Evolutionary conservation across 106 monocot genomes (phyloP).

Genomic region (Acanthochlamys bracteata): DNA sequence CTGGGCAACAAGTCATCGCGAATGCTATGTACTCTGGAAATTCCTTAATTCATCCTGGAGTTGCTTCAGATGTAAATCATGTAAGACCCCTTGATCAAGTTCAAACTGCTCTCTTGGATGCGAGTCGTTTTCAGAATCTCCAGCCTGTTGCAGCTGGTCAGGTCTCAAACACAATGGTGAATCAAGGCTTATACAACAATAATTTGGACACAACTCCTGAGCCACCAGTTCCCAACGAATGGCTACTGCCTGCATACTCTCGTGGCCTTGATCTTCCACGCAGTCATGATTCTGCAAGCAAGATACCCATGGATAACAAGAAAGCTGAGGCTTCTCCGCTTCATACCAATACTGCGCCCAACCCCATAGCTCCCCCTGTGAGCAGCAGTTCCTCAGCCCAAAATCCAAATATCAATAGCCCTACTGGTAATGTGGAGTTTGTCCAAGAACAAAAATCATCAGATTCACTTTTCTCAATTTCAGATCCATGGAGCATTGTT

Average conservation of each 20-base stretch:
- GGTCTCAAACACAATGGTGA: slow-evolving; percentile 12
- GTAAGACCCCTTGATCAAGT: slow-evolving; percentile 19
- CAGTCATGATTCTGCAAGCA: slow-evolving; percentile 5
- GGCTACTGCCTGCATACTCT: slow-evolving; percentile 10
- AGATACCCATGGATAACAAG: slow-evolving; percentile 8
- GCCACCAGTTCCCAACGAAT: slow-evolving; percentile 11
- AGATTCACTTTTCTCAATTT: slow-evolving; percentile 28
- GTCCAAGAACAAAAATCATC: slow-evolving; percentile 15
- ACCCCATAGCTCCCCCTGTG: slow-evolving; percentile 16
- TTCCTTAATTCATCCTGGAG: slow-evolving; percentile 2
- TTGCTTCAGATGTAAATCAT: slow-evolving; percentile 17
- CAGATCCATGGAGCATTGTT: slow-evolving; percentile 32
- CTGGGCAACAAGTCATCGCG: slow-evolving; percentile 21
- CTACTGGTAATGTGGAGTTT: slow-evolving; percentile 15
- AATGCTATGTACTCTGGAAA: slow-evolving; percentile 16
- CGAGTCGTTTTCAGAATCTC: slow-evolving; percentile 16
- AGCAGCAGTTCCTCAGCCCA: slow-evolving; percentile 10
- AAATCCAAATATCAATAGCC: background rate
- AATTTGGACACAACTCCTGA: slow-evolving; percentile 20
- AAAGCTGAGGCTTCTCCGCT: slow-evolving; percentile 19
- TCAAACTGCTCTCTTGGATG: slow-evolving; percentile 10
- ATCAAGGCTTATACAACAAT: slow-evolving; percentile 10
- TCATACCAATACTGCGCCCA: slow-evolving; percentile 4
- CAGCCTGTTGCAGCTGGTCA: slow-evolving; percentile 22
- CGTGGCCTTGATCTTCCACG: slow-evolving; percentile 13